phyloP scores from a whole-genome alignment of 2,329 filamentous ascomycete genomes.

The Setomelanomma holmii region DNA sequence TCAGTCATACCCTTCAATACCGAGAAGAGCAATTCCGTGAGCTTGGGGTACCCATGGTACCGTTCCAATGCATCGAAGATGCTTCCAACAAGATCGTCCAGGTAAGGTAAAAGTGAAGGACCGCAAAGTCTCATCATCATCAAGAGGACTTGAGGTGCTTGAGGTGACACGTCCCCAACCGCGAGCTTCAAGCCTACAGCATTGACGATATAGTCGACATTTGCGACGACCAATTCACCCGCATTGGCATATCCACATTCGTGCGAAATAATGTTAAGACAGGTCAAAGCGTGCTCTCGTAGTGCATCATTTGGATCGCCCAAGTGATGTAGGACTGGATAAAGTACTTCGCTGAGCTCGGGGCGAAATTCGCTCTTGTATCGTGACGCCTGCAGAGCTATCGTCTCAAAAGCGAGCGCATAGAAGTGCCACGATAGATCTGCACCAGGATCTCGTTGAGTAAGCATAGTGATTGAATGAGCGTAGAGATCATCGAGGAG shows the following conservation, averaged over 20 bases:
- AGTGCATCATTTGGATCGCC: conserved; percentile 73
- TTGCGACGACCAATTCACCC: conserved; percentile 81
- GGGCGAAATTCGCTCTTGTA: conserved; percentile 74
- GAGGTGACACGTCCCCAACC: conserved; percentile 88
- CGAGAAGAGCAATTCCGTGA: conserved; percentile 85
- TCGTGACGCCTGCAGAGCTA: conserved; percentile 76
- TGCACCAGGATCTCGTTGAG: conserved; percentile 48
- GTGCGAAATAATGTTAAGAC: conserved; percentile 78
- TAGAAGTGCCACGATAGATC: conserved; percentile 72
- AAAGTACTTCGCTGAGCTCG: conserved; percentile 89
- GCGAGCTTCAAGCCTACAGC: conserved; percentile 88
- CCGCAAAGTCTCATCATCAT: conserved; percentile 96
- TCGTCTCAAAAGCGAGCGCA: conserved; percentile 80
- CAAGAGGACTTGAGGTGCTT: conserved; percentile 85
- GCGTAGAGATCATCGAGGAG: conserved; percentile 70
- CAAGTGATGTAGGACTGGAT: conserved; percentile 87
- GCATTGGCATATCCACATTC: conserved; percentile 78
- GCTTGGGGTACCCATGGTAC: conserved; percentile 87
- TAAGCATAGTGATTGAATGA: conserved; percentile 69
- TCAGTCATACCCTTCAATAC: conserved; percentile 84
- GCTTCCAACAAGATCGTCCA: conserved; percentile 89
- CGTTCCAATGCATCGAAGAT: conserved; percentile 94
- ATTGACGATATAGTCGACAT: conserved; percentile 96
- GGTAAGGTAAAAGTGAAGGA: conserved; percentile 78
- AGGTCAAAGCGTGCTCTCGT: conserved; percentile 81